These are phyloP conservation scores for Mycothermus thermophilus DNA, from an alignment of 495 filamentous ascomycete species.

Conservation along the genomic window DNA sequence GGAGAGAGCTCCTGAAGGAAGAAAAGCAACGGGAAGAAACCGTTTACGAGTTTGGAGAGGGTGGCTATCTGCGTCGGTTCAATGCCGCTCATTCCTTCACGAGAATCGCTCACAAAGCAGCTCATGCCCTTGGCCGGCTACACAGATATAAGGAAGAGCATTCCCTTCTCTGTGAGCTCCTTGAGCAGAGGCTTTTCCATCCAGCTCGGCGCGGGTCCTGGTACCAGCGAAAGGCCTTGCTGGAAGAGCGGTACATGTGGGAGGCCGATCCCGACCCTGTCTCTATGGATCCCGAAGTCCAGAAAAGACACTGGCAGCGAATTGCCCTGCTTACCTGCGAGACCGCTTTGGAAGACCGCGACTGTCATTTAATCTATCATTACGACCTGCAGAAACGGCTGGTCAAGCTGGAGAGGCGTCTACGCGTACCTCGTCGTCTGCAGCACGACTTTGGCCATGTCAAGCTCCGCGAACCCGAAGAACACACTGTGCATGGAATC, in stretches of 20 bases:
- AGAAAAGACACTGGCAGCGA: constrained; percentile 74
- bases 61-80: constrained; percentile 81
- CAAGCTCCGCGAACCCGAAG: constrained; percentile 55
- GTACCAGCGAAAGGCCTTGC: constrained; percentile 89
- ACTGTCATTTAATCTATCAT: constrained; percentile 84
- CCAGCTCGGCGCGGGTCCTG: constrained; percentile 71
- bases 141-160: constrained; percentile 73
- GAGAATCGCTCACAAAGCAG: constrained; percentile 74
- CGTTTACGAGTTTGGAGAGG: constrained; percentile 73
- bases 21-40: constrained; percentile 70
- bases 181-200: constrained; percentile 74
- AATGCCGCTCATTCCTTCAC: constrained; percentile 91
- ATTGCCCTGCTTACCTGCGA: constrained; percentile 75
- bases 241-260: constrained; percentile 93
- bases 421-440: constrained; percentile 70
- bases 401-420: constrained; percentile 68
- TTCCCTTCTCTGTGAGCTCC: constrained; percentile 56
- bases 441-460: constrained; percentile 92
- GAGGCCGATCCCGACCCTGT: constrained; percentile 34
- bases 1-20: constrained; percentile 57
- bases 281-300: constrained; percentile 25
- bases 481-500: constrained; percentile 61
- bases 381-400: constrained; percentile 90
- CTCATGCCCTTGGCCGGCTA: constrained; percentile 65
- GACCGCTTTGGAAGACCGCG: constrained; percentile 66